A percentile compares a stretch with the other conserved stretches of the same genome.
Evolutionary conservation across 208 protist genomes (phyloP).

Genomic region (Wallacemonas rigidus): DNA sequence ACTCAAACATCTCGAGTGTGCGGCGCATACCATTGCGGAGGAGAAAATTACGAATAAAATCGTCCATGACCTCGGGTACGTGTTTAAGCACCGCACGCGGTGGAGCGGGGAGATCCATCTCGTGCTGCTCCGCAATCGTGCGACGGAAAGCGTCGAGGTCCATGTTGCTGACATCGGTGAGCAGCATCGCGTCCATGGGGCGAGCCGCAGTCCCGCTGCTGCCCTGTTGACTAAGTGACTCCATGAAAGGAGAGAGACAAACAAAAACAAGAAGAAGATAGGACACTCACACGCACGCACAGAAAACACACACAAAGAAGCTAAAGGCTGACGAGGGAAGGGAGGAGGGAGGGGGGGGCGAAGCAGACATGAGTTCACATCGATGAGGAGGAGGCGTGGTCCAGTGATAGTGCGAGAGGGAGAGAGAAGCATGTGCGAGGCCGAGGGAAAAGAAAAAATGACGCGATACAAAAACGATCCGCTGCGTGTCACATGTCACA

Average conservation of each 20-base stretch:
- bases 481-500: too few species aligned
- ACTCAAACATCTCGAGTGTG: slow-evolving; percentile 87
- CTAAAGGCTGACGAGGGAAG: neutral
- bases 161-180: slow-evolving; percentile 42
- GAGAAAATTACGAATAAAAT: slow-evolving; percentile 94
- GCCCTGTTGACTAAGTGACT: slow-evolving; percentile 8
- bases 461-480: too few species aligned
- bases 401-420: neutral
- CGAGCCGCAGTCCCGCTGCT: neutral
- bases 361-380: neutral
- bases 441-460: neutral
- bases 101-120: slow-evolving; percentile 50
- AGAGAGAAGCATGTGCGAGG: neutral
- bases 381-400: neutral
- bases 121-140: slow-evolving; percentile 54
- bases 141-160: slow-evolving; percentile 65
- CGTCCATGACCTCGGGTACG: slow-evolving; percentile 91
- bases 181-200: slow-evolving; percentile 7
- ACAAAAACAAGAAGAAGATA: slow-evolving; percentile 13
- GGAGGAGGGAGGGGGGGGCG: too few species aligned
- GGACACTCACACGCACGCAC: neutral
- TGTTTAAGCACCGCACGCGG: slow-evolving; percentile 85
- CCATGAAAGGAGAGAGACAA: neutral
- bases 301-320: neutral
- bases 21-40: slow-evolving; percentile 73